Conservation (phyloP, 257 asterid genomes). For the Jacaranda copaia region DNA sequence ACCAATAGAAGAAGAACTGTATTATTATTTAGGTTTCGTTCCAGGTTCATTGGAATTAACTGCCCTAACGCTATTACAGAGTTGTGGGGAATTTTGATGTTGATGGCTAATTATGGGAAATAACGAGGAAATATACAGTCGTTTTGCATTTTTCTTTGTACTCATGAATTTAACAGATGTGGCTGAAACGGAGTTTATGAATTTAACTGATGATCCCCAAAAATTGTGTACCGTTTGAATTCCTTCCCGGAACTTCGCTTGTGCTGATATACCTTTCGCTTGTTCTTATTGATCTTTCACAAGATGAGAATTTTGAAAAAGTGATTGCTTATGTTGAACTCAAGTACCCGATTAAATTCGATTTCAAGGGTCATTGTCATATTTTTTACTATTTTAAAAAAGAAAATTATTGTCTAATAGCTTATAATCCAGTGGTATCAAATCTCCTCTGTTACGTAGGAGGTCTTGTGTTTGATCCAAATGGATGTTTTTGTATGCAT, state of each 20-base stretch:
- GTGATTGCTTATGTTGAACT: too few species aligned
- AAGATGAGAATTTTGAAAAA: background rate
- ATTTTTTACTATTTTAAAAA: too few species aligned
- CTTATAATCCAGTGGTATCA: too few species aligned
- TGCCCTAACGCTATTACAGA: conserved; percentile 24
- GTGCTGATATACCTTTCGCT: background rate
- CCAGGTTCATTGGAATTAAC: conserved; percentile 16
- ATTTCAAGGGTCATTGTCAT: too few species aligned
- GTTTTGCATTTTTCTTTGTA: background rate
- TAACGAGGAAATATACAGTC: background rate
- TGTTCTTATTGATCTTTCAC: background rate
- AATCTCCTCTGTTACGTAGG: too few species aligned
- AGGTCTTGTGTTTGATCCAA: too few species aligned
- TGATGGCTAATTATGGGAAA: conserved; percentile 26
- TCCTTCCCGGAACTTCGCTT: background rate
- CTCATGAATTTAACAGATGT: background rate
- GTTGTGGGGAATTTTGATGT: conserved; percentile 25
- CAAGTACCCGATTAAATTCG: too few species aligned
- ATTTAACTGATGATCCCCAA: background rate
- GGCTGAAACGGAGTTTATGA: too few species aligned
- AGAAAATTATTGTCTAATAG: too few species aligned
- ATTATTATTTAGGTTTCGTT: conserved; percentile 10
- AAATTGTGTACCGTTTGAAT: background rate
- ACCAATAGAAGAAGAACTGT: background rate
- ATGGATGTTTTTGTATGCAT: too few species aligned